These are phyloP conservation scores for Diddensiella caesifluorescens DNA, from an alignment of 805 yeast genomes.

Conservation along the genomic window DNA sequence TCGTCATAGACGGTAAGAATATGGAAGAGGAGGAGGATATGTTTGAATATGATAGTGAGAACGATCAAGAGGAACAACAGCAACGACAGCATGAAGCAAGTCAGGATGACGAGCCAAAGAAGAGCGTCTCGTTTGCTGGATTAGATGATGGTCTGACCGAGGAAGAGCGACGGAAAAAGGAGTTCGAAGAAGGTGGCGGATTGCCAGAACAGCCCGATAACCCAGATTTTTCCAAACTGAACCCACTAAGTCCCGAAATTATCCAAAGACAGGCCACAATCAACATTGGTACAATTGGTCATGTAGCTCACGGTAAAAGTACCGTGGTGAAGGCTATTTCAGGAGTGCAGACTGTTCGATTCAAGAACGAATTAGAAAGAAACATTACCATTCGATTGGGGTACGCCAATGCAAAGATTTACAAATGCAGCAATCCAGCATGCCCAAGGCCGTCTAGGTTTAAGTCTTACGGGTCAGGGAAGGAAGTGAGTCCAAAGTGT, in stretches of 20 bases:
- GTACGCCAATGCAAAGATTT: conserved; percentile 97
- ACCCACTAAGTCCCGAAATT: conserved; percentile 90
- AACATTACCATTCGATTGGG: conserved; percentile 98
- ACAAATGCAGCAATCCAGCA: conserved; percentile 77
- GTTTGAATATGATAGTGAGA: conserved; percentile 40
- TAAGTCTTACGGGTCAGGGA: conserved; percentile 89
- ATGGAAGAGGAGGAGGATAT: conserved; percentile 42
- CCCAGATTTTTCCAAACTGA: conserved; percentile 75
- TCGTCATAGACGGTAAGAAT: conserved; percentile 65
- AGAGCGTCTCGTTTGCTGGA: conserved; percentile 78
- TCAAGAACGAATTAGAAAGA: conserved; percentile 98
- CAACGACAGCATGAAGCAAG: conserved; percentile 15
- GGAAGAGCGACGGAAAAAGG: conserved; percentile 73
- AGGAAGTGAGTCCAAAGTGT: conserved; percentile 91
- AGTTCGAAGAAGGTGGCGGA: conserved; percentile 98
- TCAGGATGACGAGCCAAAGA: conserved; percentile 37
- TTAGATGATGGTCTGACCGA: conserved; percentile 50
- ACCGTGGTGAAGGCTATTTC: conserved; percentile 95
- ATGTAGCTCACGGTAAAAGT: conserved; percentile 92
- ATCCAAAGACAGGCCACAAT: conserved; percentile 96
- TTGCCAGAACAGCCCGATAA: conserved; percentile 91
- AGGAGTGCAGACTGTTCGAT: conserved; percentile 98
- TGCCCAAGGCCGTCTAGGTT: conserved; percentile 95
- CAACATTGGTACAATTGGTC: conserved; percentile 96
- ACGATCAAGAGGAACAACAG: conserved; percentile 32